Base-by-base conservation (phyloP, 2,329 filamentous ascomycete genomes). In the Magnaporthiopsis rhizophila region DNA sequence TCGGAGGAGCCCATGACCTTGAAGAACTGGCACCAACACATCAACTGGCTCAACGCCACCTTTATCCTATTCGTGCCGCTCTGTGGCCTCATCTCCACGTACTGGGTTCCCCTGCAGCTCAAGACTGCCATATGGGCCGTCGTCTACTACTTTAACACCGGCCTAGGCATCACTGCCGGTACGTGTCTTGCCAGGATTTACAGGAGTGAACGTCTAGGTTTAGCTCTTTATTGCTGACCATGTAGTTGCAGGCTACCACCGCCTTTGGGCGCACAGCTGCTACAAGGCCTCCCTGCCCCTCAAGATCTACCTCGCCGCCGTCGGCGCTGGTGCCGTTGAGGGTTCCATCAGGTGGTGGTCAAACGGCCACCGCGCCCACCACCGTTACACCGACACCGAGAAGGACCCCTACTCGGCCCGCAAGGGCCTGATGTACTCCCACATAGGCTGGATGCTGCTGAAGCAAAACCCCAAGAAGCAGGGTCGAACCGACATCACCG, bases 381-480 rank as follows among this genome's bases (percentile, higher is more conserved):
- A 96, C 83, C 86, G 92, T 72, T 96, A 95, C 76, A 96, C 91
- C 80, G 92, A 96, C 74, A 96, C 91, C 72, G 90, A 93, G 53
- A 95, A 95, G 82, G 91, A 96, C 70, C 92, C 91, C 61, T 96
- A 96, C 82, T 93, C 90, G 30, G 91, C 96, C 71, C 88, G 90
- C 79, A 96, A 96, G 83, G 91, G 91, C 70, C 83, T 95, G 62
- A 78, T 92, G 70, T 94, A 93, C 84, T 92, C 86, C 63, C 89
- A 92, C 79, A 81, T 96, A 65, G 91, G 91, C 72, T 96, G 91
- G 91, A 95, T 96, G 90, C 78, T 96, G 72, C 87, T 96, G 84
- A 94, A 94, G 83, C 91, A 96, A 80, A 94, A 96, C 81, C 90
- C 91, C 69, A 94, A 94, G 84, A 85, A 89, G 67, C 91, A 92